phyloP scores from a whole-genome alignment of 2,329 filamentous ascomycete genomes.

The Thelonectria blattea region DNA sequence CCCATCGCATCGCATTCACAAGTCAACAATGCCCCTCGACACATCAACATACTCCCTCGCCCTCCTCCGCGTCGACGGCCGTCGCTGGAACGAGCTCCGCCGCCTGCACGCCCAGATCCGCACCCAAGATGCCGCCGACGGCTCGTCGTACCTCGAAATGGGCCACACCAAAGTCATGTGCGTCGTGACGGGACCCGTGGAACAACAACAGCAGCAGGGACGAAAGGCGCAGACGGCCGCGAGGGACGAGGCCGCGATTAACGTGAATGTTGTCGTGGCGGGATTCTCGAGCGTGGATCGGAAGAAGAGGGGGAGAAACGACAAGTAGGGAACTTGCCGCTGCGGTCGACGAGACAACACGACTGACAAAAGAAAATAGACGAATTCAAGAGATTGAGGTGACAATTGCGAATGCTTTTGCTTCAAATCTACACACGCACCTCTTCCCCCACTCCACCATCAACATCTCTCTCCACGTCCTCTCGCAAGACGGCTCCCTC shows the following conservation, averaged over 20 bases:
- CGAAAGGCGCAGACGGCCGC: constrained; percentile 51
- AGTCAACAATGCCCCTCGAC: constrained; percentile 80
- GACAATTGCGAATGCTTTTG: constrained; percentile 78
- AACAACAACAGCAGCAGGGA: constrained; percentile 55
- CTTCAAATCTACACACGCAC: constrained; percentile 80
- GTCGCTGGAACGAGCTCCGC: constrained; percentile 96
- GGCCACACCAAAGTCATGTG: constrained; percentile 98
- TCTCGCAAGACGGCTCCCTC: constrained; percentile 88
- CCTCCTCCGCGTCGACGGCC: constrained; percentile 80
- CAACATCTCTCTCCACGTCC: constrained; percentile 80
- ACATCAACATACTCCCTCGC: constrained; percentile 90
- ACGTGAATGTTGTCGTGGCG: constrained; percentile 83
- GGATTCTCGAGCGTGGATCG: constrained; percentile 89
- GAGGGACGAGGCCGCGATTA: constrained; percentile 63
- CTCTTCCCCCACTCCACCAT: constrained; percentile 90
- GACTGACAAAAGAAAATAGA: constrained; percentile 55
- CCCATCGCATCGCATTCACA: constrained; percentile 2
- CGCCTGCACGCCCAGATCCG: constrained; percentile 87
- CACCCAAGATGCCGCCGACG: constrained; percentile 90
- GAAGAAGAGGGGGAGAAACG: constrained; percentile 74
- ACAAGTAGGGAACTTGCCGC: constrained; percentile 68
- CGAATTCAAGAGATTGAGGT: constrained; percentile 81
- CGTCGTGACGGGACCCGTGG: constrained; percentile 84
- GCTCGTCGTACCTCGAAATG: constrained; percentile 93
- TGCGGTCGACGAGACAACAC: background rate